Base-by-base conservation (phyloP, 495 filamentous ascomycete genomes). In the Hypomontagnella submonticulosa region DNA sequence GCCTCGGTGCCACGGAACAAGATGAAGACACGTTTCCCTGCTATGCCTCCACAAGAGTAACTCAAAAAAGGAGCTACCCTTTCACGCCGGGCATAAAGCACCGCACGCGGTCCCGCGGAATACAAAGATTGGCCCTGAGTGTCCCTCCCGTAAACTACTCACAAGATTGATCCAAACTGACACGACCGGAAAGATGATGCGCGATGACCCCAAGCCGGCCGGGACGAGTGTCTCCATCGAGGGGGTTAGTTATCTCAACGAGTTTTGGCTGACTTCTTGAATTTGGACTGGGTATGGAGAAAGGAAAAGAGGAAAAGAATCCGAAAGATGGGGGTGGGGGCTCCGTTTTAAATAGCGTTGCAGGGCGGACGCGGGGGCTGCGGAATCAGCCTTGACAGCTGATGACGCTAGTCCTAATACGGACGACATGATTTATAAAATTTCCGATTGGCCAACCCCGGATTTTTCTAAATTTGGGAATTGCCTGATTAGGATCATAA, bases 71-170 rank as follows among this genome's bases (percentile, higher is more conserved):
- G 6, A 50, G 41, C 19, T 4, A 27, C 36, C 37, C 47, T 38
- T 61, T 52, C 47, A 30, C 44, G 44, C 16, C 48, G 51, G 50
- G 59, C n/a, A 51, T 56, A 16, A 10, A 13, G 55, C 55, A 59
- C 57, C 46, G 11, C 34, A 42, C 11, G 23, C 18, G 57, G 20
- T 27, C 19, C 13, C 1, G 41, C 46, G 53, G 20, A 12, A 64
- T 64, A 38, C 54, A 64, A 64, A 64, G 61, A 43, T 51, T 44
- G 37, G 61, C 44, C 59, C 50, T 48, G 10, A 50, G 16, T 34
- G 47, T 32, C 47, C 11, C 47, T 9, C n/a, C 27, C 32, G 15
- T 23, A 11, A 32, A 15, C 16, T 27, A 20, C 47, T 50, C 47
- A 18, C 47, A 37, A 23, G 49, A 53, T 27, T 27, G 23, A 27